Evolutionary conservation across 768 basidiomycete species (phyloP), one percentile per base, ranked within the genome.

Genomic region (Trametes villosa): DNA sequence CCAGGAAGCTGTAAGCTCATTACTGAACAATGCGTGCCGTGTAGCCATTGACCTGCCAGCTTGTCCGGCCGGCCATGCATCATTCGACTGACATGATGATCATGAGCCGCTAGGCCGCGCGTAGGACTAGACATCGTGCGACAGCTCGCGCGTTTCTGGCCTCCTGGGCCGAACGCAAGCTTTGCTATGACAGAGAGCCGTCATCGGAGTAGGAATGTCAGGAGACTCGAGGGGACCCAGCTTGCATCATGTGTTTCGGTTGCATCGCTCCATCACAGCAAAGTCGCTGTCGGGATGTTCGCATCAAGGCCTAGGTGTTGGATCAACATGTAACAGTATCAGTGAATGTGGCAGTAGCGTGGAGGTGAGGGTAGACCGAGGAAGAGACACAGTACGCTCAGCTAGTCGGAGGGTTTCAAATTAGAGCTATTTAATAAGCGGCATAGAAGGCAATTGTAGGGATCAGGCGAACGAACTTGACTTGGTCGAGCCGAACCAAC

Each of bases 81-180:
- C 45, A 56, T 38, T 38, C 30, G 54, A 47, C 48, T 56, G 45
- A 47, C 45, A 56, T 29, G 7, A 20, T 56, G 33, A 56, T 56
- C n/a, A 38, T 38, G n/a, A 12, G 15, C 27, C 11, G 5, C 20
- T 27, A 47, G 29, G 36, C 33, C 54, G 54, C 53, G 31, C 44
- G 42, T 31, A 24, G 31, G 7, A 15, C 22, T 18, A 4, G 53
- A 29, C 36, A 52, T 29, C 42, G 24, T 55, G 42, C 22, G 42
- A 55, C 12, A 24, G 12, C 18, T 15, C 29, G 29, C 46, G 29
- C 46, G 15, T 30, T n/a, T 46, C 6, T 3, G 42, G 24, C 12
- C 26, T 29, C 13, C 36, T 6, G 7, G 18, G 36, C 4, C 36
- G 46, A 48, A 18, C 27, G 18, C 12, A n/a, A 31, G 30, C 46